Conservation (phyloP, 768 basidiomycete genomes). For the Lactarius deliciosus region DNA sequence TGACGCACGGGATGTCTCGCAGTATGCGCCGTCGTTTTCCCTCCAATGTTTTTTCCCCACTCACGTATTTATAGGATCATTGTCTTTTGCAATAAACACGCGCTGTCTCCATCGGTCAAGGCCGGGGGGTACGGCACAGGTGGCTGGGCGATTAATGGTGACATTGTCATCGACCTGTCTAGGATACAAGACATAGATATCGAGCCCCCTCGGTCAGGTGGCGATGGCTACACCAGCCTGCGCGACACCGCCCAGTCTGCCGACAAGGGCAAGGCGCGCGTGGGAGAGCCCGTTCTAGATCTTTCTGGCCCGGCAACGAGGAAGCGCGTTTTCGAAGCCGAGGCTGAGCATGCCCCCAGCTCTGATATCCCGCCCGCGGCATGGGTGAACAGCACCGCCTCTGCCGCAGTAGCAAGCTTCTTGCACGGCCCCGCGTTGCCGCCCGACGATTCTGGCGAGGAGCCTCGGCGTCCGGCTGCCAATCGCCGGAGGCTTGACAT, state of each 20-base stretch:
- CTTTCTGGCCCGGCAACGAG: constrained; percentile 32
- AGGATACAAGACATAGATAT: constrained; percentile 67
- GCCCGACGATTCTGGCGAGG: constrained; percentile 32
- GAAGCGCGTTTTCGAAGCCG: constrained; percentile 58
- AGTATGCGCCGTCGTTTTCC: constrained; percentile 40
- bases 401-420: constrained; percentile 51
- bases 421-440: constrained; percentile 42
- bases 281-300: constrained; percentile 13
- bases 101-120: constrained; percentile 75
- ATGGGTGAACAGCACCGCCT: constrained; percentile 52
- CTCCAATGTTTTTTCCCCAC: neutral
- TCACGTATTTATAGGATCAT: constrained; percentile 49
- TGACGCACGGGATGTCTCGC: constrained; percentile 80
- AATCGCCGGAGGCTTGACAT: constrained; percentile 31
- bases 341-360: neutral
- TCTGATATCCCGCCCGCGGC: neutral
- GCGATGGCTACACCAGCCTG: constrained; percentile 57
- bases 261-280: constrained; percentile 55
- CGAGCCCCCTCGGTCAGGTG: constrained; percentile 47
- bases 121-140: constrained; percentile 91
- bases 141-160: constrained; percentile 85
- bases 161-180: constrained; percentile 80
- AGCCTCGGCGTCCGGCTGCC: constrained; percentile 32
- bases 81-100: constrained; percentile 69
- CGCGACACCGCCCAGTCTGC: constrained; percentile 51